phyloP scores from a whole-genome alignment of 345 rosid species.

The Lumnitzera racemosa region DNA sequence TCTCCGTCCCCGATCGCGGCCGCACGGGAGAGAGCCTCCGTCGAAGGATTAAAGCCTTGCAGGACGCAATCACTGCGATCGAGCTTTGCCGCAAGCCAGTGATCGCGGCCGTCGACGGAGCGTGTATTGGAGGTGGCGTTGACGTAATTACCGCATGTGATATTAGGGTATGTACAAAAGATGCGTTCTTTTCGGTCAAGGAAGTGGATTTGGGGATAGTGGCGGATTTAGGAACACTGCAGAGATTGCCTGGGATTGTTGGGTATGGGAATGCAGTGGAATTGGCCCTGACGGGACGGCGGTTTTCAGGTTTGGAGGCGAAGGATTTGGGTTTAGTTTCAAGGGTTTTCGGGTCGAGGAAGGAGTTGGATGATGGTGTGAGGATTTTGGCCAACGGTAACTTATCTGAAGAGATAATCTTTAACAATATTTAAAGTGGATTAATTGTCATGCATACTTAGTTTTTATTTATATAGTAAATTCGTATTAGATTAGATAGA shows the following conservation, averaged over 20 bases:
- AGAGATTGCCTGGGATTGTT: slow-evolving; percentile 67
- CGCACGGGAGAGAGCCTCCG: slow-evolving; percentile 46
- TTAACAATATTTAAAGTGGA: no score
- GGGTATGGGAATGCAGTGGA: slow-evolving; percentile 70
- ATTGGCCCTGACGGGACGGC: slow-evolving; percentile 59
- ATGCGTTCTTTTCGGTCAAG: slow-evolving; percentile 63
- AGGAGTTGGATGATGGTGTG: slow-evolving; percentile 48
- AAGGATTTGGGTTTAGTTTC: slow-evolving; percentile 71
- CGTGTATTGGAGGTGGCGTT: slow-evolving; percentile 69
- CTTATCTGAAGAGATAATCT: neutral
- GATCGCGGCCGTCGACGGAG: slow-evolving; percentile 63
- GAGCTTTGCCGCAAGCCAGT: slow-evolving; percentile 82
- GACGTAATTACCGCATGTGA: slow-evolving; percentile 78
- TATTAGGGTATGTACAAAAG: slow-evolving; percentile 54
- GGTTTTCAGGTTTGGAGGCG: slow-evolving; percentile 59
- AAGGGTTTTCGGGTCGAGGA: slow-evolving; percentile 49
- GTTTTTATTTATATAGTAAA: neutral
- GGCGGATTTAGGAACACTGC: slow-evolving; percentile 85
- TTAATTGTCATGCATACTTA: neutral
- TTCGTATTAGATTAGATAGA: no score
- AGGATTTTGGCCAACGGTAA: slow-evolving; percentile 54
- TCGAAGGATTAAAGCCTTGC: slow-evolving; percentile 49
- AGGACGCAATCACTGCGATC: slow-evolving; percentile 64
- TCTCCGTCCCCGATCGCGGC: slow-evolving; percentile 31
- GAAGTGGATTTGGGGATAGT: slow-evolving; percentile 77